A percentile compares a stretch with the other conserved stretches of the same genome.
Evolutionary conservation across 331 rosid genomes (phyloP).

Genomic region (Dryas integrifolia): DNA sequence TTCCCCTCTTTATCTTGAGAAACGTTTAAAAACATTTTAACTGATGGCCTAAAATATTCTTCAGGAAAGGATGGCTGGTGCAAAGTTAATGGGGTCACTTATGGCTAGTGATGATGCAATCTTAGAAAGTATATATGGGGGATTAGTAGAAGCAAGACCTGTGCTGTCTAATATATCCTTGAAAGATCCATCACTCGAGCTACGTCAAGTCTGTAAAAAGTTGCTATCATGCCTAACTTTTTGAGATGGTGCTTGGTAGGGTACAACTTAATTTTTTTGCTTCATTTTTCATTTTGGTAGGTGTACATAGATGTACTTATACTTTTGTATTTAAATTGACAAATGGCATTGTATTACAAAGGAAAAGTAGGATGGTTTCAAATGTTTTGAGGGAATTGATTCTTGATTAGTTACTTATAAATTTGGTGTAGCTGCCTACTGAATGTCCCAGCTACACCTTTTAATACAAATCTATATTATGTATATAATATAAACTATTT

Average conservation of each 20-base stretch:
- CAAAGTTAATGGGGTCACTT: conserved; percentile 81
- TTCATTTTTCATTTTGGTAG: not conserved
- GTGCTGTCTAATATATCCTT: conserved; percentile 48
- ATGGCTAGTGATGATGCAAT: conserved; percentile 81
- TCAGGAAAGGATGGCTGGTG: conserved; percentile 85
- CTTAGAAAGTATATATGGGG: conserved; percentile 60
- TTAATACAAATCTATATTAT: too few relatives aligned
- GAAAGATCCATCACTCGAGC: conserved; percentile 62
- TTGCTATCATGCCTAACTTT: conserved; percentile 66
- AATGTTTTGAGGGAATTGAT: too few relatives aligned
- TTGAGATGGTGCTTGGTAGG: conserved; percentile 27
- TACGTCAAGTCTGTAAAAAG: conserved; percentile 60
- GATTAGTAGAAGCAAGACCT: conserved; percentile 65
- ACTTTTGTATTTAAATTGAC: too few relatives aligned
- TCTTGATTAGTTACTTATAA: too few relatives aligned
- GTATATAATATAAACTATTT: too few relatives aligned
- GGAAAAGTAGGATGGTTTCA: too few relatives aligned
- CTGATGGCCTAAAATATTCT: conserved; percentile 11
- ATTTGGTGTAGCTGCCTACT: too few relatives aligned
- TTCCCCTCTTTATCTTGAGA: too few relatives aligned
- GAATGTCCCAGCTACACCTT: too few relatives aligned
- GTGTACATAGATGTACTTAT: not conserved
- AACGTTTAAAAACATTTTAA: not conserved
- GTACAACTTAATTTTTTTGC: not conserved
- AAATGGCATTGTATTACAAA: too few relatives aligned